Evolutionary conservation across 345 rosid species (phyloP).

Genomic region (Populus deltoides): DNA sequence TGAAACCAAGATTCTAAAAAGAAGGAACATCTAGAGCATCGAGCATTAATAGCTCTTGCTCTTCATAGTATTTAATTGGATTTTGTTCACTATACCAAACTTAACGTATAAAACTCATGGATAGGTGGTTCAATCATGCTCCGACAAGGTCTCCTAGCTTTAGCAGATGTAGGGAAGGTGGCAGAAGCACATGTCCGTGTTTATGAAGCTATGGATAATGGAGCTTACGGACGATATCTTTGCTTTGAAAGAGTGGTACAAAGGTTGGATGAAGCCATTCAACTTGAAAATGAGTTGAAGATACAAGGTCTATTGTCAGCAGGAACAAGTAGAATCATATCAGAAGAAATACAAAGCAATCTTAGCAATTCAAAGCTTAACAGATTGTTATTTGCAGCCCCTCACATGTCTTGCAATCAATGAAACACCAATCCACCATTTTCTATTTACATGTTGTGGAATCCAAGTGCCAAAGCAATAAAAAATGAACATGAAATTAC

Average conservation of each 20-base stretch:
- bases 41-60: neutral
- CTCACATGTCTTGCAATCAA: constrained; percentile 19
- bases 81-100: neutral
- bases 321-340: constrained; percentile 1
- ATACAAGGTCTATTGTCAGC: constrained; percentile 15
- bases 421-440: neutral
- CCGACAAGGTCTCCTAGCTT: constrained; percentile 28
- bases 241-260: constrained; percentile 30
- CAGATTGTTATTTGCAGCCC: constrained; percentile 21
- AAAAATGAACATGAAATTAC: no score
- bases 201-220: constrained; percentile 36
- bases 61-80: neutral
- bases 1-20: neutral
- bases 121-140: constrained; percentile 33
- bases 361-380: constrained; percentile 29
- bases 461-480: no score
- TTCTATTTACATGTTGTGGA: neutral
- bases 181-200: constrained; percentile 38
- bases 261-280: constrained; percentile 23
- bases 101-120: neutral
- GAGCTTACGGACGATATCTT: constrained; percentile 35
- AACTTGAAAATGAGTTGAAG: constrained; percentile 26
- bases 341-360: constrained; percentile 17
- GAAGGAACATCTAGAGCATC: neutral
- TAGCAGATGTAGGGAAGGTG: constrained; percentile 27